These are phyloP conservation scores for Dryas drummondii DNA, from an alignment of 306 rosid genomes.

Conservation along the genomic window DNA sequence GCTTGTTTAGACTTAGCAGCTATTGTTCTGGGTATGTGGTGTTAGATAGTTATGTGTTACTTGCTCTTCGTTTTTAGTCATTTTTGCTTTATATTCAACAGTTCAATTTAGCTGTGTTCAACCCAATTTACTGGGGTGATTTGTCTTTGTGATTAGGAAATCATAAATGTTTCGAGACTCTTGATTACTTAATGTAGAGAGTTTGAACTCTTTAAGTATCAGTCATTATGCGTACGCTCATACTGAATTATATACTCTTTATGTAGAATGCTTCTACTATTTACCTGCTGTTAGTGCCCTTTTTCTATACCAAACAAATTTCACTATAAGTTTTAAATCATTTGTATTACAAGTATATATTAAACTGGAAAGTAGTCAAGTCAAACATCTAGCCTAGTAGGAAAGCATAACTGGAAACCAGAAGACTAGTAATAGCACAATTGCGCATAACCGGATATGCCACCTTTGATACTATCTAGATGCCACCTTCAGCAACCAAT, in stretches of 20 bases:
- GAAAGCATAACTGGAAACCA: background rate
- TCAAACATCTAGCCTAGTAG: background rate
- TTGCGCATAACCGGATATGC: no score
- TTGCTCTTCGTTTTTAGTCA: background rate
- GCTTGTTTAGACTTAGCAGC: conserved; percentile 16
- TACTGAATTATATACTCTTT: background rate
- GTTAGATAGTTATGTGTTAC: conserved; percentile 10
- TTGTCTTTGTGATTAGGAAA: conserved; percentile 13
- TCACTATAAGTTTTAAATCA: background rate
- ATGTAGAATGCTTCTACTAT: background rate
- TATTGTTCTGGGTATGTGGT: conserved; percentile 16
- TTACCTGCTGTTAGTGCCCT: background rate
- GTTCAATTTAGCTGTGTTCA: conserved; percentile 16
- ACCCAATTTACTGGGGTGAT: background rate
- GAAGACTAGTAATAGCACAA: no score
- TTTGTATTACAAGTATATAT: background rate
- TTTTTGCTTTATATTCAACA: conserved; percentile 4
- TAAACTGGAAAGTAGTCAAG: no score
- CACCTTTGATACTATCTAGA: no score
- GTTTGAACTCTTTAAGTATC: background rate
- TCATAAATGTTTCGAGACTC: conserved; percentile 5
- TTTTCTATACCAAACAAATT: background rate
- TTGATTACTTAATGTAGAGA: conserved; percentile 2
- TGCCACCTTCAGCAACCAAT: no score
- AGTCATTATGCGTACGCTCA: background rate